Evolutionary conservation across 2,329 filamentous ascomycete species (phyloP), one percentile per base, ranked within the genome.

Genomic region (Aspergillus spinulosporus): DNA sequence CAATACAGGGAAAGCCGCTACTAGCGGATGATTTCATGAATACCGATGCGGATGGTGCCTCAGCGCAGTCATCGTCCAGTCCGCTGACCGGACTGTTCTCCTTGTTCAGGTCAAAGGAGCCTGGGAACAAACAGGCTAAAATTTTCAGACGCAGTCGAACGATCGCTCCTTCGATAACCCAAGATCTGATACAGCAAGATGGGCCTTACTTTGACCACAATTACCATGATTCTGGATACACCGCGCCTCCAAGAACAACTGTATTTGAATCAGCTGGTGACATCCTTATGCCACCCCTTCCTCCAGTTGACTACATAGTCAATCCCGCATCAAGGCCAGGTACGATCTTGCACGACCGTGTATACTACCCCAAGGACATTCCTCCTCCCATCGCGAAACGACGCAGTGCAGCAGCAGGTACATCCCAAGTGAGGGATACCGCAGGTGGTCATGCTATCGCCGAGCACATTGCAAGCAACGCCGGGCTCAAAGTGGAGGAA

Each of bases 231-330:
- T 73, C 76, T 45, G 71, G 70, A 37, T 72, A 88, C 53, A 79
- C 84, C 51, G 88, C 90, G 5, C 94, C 94, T 3, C 94, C 94
- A 0, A 88, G 85, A 65, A 97, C 94, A 0, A 95, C 90, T 0
- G 89, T 99, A 60, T 96, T 99, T 58, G 94, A 99, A 75, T 92
- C 93, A 3, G 94, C 94, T 0, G 90, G 92, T 8, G 93, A 99
- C 72, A 78, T 99, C 2, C 82, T 99, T 40, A 95, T 93, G 70
- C 94, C 94, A 4, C 93, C 92, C 47, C 76, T 97, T 34, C 93
- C 94, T 12, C 83, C 89, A 0, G 80, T 84, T 2, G 87, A 92
- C 44, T 99, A 91, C 72, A 80, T 99, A 37, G 83, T 92, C 50
- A 89, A 97, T 64, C 93, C 94, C 5, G 82, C 87, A 1, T 88